These are phyloP conservation scores for Agrocybe praecox DNA, from an alignment of 768 basidiomycete genomes.

Conservation along the genomic window DNA sequence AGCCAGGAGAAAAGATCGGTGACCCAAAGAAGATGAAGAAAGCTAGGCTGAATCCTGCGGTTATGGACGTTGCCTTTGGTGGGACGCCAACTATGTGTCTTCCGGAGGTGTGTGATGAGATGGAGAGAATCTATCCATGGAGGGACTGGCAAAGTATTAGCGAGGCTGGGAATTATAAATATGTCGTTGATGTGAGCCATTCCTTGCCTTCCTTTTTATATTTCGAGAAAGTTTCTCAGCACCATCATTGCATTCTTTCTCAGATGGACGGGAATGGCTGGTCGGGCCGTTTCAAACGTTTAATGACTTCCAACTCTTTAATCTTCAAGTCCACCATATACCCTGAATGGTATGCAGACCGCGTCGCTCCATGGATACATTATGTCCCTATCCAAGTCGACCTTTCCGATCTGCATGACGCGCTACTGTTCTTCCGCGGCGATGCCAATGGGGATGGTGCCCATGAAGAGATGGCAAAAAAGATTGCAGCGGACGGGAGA, in stretches of 20 bases:
- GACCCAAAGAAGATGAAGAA: conserved; percentile 33
- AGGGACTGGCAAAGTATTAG: conserved; percentile 40
- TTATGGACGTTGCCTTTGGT: conserved; percentile 64
- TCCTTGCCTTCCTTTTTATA: conserved; percentile 5
- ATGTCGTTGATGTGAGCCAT: conserved; percentile 59
- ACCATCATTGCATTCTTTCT: background rate
- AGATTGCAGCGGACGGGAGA: conserved; percentile 50
- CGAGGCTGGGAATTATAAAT: conserved; percentile 62
- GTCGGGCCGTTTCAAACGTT: conserved; percentile 69
- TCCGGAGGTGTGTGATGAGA: conserved; percentile 37
- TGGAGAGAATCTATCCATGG: conserved; percentile 54
- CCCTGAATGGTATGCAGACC: conserved; percentile 70
- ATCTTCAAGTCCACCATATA: conserved; percentile 74
- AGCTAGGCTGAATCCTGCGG: conserved; percentile 48
- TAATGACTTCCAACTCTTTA: conserved; percentile 62
- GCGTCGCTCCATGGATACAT: conserved; percentile 70
- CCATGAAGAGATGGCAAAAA: conserved; percentile 59
- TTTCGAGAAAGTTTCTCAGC: background rate
- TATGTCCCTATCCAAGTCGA: conserved; percentile 73
- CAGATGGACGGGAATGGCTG: conserved; percentile 69
- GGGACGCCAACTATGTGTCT: conserved; percentile 47
- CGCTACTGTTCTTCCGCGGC: conserved; percentile 74
- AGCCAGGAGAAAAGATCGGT: conserved; percentile 33
- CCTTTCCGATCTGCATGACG: conserved; percentile 69
- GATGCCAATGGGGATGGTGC: conserved; percentile 55